Conservation (phyloP, 179 eudicot genomes). For the Patellifolia procumbens region DNA sequence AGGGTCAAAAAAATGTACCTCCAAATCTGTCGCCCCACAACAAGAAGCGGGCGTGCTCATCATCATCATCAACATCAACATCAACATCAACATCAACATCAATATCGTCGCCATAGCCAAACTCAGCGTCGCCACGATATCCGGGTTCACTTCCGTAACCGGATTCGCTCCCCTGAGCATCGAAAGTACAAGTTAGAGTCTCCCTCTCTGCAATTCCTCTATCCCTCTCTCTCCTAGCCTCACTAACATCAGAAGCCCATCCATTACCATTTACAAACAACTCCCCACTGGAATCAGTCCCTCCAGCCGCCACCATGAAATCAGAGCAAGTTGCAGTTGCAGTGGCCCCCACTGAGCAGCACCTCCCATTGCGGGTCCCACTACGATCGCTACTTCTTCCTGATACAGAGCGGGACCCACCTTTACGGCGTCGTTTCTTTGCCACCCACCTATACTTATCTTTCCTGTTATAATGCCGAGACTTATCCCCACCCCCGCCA, state of each 20-base stretch:
- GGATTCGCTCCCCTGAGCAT: constrained; percentile 66
- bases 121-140: constrained; percentile 87
- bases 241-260: constrained; percentile 87
- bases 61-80: constrained; percentile 90
- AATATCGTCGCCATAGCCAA: constrained; percentile 86
- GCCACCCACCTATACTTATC: constrained; percentile 51
- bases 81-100: too few relatives aligned
- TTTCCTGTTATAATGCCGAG: constrained; percentile 22
- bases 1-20: constrained; percentile 37
- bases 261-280: constrained; percentile 58
- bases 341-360: constrained; percentile 70
- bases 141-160: constrained; percentile 97
- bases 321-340: constrained; percentile 74
- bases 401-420: constrained; percentile 81
- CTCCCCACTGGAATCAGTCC: constrained; percentile 96
- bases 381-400: constrained; percentile 77
- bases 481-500: constrained; percentile 37
- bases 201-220: constrained; percentile 43
- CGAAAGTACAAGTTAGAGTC: constrained; percentile 47
- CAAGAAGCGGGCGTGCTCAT: constrained; percentile 54
- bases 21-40: constrained; percentile 73
- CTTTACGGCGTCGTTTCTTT: constrained; percentile 61
- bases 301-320: constrained; percentile 62
- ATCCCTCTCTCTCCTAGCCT: constrained; percentile 55
- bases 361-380: constrained; percentile 57